A percentile compares a stretch with the other conserved stretches of the same genome.
These are phyloP conservation scores for Corymbia citriodora DNA, from an alignment of 441 rosid species.

Conservation along the genomic window DNA sequence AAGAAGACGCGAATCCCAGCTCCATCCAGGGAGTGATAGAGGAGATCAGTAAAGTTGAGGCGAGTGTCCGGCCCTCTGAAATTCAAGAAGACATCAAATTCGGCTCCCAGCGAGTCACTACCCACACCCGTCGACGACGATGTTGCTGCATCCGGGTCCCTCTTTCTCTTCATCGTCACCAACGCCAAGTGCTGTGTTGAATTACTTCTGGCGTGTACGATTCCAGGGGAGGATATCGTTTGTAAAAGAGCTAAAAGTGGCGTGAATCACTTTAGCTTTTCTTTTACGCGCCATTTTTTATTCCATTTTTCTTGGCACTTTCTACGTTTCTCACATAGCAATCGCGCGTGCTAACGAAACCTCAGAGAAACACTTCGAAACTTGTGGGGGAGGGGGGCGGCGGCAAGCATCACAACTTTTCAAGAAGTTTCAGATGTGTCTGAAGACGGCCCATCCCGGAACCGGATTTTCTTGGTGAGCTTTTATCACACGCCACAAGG, in stretches of 20 bases:
- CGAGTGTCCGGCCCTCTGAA: background rate
- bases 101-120: background rate
- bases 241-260: background rate
- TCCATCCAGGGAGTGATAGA: background rate
- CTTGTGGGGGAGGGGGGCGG: background rate
- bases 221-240: background rate
- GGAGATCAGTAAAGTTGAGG: background rate
- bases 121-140: background rate
- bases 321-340: background rate
- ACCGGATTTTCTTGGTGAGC: background rate
- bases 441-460: background rate
- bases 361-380: background rate
- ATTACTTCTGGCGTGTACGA: background rate
- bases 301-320: fast-evolving
- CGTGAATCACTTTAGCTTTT: background rate
- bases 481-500: background rate
- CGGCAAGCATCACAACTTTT: background rate
- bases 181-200: background rate
- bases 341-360: fast-evolving
- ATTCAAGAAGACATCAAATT: background rate
- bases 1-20: background rate
- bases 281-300: background rate
- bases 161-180: background rate
- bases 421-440: background rate
- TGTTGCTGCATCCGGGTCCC: background rate